Evolutionary conservation across 208 protist genomes (phyloP).

Genomic region (Lotmaria passim): DNA sequence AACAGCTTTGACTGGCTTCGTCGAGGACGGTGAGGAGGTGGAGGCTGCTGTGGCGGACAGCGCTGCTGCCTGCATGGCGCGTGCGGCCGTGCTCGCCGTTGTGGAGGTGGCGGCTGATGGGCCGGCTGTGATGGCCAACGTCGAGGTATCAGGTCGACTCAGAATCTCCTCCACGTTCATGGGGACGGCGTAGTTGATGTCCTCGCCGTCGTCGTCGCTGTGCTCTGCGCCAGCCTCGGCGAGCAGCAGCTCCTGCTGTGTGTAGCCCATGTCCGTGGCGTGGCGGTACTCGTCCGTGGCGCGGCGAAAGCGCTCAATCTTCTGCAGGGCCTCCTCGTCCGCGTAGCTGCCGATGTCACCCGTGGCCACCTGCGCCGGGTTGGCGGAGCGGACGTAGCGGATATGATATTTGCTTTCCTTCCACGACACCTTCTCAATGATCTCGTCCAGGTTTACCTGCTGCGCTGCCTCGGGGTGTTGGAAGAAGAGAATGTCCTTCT

Average conservation of each 20-base stretch:
- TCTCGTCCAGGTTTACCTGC: slow-evolving; percentile 56
- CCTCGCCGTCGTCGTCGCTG: slow-evolving; percentile 4
- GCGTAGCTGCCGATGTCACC: slow-evolving; percentile 78
- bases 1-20: not conserved
- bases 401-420: slow-evolving; percentile 83
- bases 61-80: slow-evolving; percentile 30
- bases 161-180: slow-evolving; percentile 59
- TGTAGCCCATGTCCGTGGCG: slow-evolving; percentile 79
- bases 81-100: slow-evolving; percentile 26
- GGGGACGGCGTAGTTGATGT: slow-evolving; percentile 13
- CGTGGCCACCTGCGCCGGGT: slow-evolving; percentile 37
- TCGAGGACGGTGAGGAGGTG: not conserved
- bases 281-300: slow-evolving; percentile 84
- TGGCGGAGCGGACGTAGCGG: slow-evolving; percentile 40
- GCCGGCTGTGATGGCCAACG: slow-evolving; percentile 7
- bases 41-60: no score
- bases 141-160: slow-evolving; percentile 31
- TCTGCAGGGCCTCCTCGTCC: slow-evolving; percentile 68
- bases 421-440: slow-evolving; percentile 45
- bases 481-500: slow-evolving; percentile 88
- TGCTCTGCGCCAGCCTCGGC: slow-evolving; percentile 37
- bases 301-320: slow-evolving; percentile 65
- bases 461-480: slow-evolving; percentile 58
- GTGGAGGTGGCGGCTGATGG: not conserved
- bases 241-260: slow-evolving; percentile 73